Evolutionary conservation across 441 rosid genomes (phyloP), one percentile per base, ranked within the genome.

Genomic region (Codiaeum variegatum): DNA sequence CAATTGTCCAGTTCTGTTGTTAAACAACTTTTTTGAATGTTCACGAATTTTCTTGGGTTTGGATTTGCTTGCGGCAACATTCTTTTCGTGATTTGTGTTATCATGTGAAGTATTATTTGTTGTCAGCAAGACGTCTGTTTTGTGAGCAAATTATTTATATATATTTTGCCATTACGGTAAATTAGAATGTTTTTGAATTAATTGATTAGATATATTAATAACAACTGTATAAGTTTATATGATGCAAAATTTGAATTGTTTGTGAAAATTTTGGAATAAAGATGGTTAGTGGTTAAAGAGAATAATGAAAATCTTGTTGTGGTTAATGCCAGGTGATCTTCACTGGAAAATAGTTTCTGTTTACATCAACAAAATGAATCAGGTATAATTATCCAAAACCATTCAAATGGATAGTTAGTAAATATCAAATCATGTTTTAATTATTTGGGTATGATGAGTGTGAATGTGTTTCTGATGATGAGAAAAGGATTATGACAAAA

Each of bases 321-420:
- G 36, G n/a, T 36, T 15, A 56, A 23, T 70, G 46, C 72, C 72
- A 70, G 76, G 79, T 47, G 80, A 73, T 80, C 96, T 94, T 70
- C 98, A 92, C 77, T 92, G 96, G 98, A 94, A 94, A 79, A 65
- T 90, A 54, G 97, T 94, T 34, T 92, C 97, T 6, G 96, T 94
- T 68, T 92, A 91, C 73, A 80, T 91, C 69, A 91, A 92, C 86
- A 85, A 77, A 80, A 72, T 83, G 83, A 88, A 88, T 61, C 97
- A 92, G 94, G 98, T 90, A 78, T 18, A 52, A 23, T 15, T 40
- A 52, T 61, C 40, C 61, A 55, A 8, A n/a, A n/a, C n/a, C n/a
- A n/a, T 24, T 15, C 40, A 40, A 52, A 52, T 66, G 18, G 52
- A 15, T 60, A 36, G 23, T 38, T 47, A 3, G 61, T 66, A 67